phyloP scores from a whole-genome alignment of 2,329 filamentous ascomycete genomes.

The Talaromyces sp. region DNA sequence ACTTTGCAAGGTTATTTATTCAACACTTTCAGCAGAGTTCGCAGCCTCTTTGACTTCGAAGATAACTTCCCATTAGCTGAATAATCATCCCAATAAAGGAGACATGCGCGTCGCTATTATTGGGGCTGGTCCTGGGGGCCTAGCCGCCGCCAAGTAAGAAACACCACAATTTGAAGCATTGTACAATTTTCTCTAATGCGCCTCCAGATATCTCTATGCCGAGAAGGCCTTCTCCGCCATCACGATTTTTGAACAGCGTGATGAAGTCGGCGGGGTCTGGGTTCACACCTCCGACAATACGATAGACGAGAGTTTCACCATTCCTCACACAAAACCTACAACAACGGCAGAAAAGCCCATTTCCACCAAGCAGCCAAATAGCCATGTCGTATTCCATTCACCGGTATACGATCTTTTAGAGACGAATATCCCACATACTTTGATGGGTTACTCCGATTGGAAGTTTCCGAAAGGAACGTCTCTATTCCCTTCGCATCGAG shows the following conservation, averaged over 20 bases:
- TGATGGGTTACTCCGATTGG: slow-evolving; percentile 77
- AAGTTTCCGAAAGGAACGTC: slow-evolving; percentile 59
- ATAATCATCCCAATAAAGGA: background rate
- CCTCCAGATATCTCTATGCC: slow-evolving; percentile 60
- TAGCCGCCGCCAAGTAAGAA: slow-evolving; percentile 11
- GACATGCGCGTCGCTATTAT: slow-evolving; percentile 11
- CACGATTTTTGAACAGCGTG: slow-evolving; percentile 75
- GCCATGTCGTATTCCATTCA: slow-evolving; percentile 66
- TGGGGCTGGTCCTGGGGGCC: slow-evolving; percentile 9
- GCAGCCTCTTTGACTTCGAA: background rate
- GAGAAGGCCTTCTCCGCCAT: slow-evolving; percentile 66
- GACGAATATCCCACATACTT: slow-evolving; percentile 74
- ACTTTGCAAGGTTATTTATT: background rate
- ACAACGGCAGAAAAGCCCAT: slow-evolving; percentile 56
- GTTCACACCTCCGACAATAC: slow-evolving; percentile 57
- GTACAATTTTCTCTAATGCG: background rate
- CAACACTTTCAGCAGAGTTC: background rate
- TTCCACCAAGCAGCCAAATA: slow-evolving; percentile 24
- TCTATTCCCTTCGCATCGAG: slow-evolving; percentile 68
- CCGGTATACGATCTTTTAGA: slow-evolving; percentile 78
- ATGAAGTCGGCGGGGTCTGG: slow-evolving; percentile 77
- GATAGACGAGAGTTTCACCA: slow-evolving; percentile 37
- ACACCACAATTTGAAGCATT: background rate
- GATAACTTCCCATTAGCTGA: background rate
- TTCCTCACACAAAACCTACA: slow-evolving; percentile 56